Base-by-base conservation (phyloP, 2,329 filamentous ascomycete species). In the Penicillium sp. region DNA sequence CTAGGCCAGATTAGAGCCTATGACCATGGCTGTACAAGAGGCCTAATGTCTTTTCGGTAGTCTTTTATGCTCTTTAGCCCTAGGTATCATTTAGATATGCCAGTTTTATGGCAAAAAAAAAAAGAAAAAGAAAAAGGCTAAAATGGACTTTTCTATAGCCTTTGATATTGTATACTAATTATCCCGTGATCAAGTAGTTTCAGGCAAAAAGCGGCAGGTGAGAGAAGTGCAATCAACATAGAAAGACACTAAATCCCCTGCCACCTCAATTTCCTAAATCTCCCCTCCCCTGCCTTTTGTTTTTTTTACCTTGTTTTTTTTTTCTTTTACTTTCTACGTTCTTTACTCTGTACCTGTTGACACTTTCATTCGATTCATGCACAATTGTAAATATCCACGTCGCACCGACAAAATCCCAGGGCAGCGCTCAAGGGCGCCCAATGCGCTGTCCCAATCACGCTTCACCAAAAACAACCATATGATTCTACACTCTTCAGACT, bases 251-350 rank as follows among this genome's bases (percentile, higher is more conserved):
- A 58, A 53, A 58, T 64, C 57, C 65, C 67, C 67, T 65, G 66
- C 66, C 66, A 68, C 65, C 66, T 36, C 48, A 60, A 61, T 69
- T 67, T 68, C 56, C 46, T 35, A 52, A 53, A 50, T 52, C 28
- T 53, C 56, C 57, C 58, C 58, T 55, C 46, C 57, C 52, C 55
- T 33, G 51, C 44, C 52, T 12, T 30, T 50, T 55, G 28, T 52
- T 46, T 53, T 43, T 55, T 48, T 53, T 36, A n/a, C 37, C 48
- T 40, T 35, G 10, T 50, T 25, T 46, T 38, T 43, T 40, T 5
- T 19, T 45, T 51, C 28, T 50, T 19, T 50, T 26, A 9, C 14
- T 10, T 30, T 12, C 16, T 26, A 19, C 9, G 9, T 2, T 36
- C 44, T 48, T 12, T 26, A 31, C 8, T n/a, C 11, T 41, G 12